A percentile compares a stretch with the other conserved stretches of the same genome.
Evolutionary conservation across 371 early-diverging fungal genomes (phyloP).

Genomic region (Amoeboaphelidium protococcarum): DNA sequence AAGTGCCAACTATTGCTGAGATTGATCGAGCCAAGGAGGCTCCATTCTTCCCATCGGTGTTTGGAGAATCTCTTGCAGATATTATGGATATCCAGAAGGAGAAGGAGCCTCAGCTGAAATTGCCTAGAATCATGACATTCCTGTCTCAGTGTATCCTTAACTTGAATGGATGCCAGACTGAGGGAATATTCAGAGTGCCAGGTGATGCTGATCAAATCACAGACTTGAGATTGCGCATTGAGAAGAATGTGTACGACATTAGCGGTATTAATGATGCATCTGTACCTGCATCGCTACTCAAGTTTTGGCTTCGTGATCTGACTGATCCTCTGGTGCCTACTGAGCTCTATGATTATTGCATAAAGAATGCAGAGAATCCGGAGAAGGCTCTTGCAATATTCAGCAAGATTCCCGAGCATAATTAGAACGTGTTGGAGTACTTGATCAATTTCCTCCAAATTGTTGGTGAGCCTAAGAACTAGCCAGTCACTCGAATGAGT

Average conservation of each 20-base stretch:
- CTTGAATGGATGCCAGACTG: slow-evolving; percentile 45
- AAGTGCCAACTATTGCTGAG: slow-evolving; percentile 38
- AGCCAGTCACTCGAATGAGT: slow-evolving; percentile 55
- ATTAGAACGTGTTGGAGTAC: slow-evolving; percentile 43
- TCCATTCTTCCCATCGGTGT: slow-evolving; percentile 61
- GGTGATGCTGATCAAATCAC: slow-evolving; percentile 73
- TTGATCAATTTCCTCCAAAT: slow-evolving; percentile 46
- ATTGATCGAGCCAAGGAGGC: slow-evolving; percentile 58
- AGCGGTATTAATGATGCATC: slow-evolving; percentile 22
- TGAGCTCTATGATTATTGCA: slow-evolving; percentile 47
- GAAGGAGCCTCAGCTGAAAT: slow-evolving; percentile 10
- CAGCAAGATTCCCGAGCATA: slow-evolving; percentile 32
- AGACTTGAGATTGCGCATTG: slow-evolving; percentile 35
- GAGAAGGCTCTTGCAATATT: slow-evolving; percentile 30
- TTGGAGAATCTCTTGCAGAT: slow-evolving; percentile 61
- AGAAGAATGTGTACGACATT: slow-evolving; percentile 46
- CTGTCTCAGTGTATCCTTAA: slow-evolving; percentile 40
- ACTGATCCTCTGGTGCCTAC: slow-evolving; percentile 64
- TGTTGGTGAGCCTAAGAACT: slow-evolving; percentile 38
- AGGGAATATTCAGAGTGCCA: slow-evolving; percentile 92
- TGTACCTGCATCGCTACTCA: slow-evolving; percentile 68
- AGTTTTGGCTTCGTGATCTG: slow-evolving; percentile 70
- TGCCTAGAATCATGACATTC: slow-evolving; percentile 63
- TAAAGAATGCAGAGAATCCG: slow-evolving; percentile 22
- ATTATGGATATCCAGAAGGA: slow-evolving; percentile 30